Evolutionary conservation across 352 stramenopile species (phyloP).

Genomic region (Phytopythium kandeliae): DNA sequence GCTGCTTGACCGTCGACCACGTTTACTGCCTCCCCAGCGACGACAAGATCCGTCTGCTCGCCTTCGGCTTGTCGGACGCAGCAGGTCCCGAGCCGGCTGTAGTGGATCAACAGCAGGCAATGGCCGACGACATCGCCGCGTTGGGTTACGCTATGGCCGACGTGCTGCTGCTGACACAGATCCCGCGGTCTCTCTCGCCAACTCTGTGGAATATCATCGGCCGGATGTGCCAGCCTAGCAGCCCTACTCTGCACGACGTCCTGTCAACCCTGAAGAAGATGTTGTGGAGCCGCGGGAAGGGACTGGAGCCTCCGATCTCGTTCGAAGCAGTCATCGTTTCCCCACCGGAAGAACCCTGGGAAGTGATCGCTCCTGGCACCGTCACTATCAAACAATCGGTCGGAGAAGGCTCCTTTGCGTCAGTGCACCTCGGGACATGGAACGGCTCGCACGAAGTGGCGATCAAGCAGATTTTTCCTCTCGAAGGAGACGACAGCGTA

Average conservation of each 20-base stretch:
- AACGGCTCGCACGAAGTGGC: background rate
- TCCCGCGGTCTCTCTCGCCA: background rate
- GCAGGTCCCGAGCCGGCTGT: background rate
- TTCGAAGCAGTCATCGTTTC: background rate
- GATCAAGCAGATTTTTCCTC: background rate
- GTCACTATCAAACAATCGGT: background rate
- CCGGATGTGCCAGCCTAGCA: background rate
- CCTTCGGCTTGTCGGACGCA: background rate
- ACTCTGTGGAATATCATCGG: background rate
- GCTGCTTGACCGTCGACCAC: background rate
- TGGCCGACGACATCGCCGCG: background rate
- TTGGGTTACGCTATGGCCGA: background rate
- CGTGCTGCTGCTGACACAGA: background rate
- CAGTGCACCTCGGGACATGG: background rate
- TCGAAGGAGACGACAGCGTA: background rate
- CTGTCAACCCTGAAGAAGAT: background rate
- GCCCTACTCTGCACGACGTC: background rate
- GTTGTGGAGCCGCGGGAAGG: background rate
- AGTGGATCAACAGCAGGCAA: background rate
- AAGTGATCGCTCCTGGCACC: background rate
- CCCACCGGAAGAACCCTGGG: background rate
- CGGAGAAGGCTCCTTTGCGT: background rate
- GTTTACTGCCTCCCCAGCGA: constrained; percentile 1
- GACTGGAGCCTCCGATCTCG: background rate
- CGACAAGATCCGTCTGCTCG: background rate